These are phyloP conservation scores for Mimosa bimucronata DNA, from an alignment of 306 rosid genomes.

Conservation along the genomic window DNA sequence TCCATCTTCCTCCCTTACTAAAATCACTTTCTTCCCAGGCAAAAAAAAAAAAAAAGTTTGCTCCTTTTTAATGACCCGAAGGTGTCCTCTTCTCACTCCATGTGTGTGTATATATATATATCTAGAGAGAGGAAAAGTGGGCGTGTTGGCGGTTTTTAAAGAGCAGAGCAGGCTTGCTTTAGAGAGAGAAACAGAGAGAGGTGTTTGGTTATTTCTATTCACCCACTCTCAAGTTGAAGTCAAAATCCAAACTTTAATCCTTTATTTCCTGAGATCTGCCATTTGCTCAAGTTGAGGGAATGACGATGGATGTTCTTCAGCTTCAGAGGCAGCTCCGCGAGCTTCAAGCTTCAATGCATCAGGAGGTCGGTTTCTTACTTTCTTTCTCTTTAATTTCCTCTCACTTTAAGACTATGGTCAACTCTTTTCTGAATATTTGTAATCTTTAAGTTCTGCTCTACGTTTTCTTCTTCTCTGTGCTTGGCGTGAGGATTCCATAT, in stretches of 20 bases:
- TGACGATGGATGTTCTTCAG: constrained; percentile 22
- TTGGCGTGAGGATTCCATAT: neutral
- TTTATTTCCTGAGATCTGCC: constrained; percentile 1
- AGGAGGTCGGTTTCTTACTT: constrained; percentile 7
- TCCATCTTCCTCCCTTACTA: neutral
- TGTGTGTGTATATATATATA: neutral
- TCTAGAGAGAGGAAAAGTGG: neutral
- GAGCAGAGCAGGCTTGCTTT: neutral
- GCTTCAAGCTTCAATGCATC: constrained; percentile 15
- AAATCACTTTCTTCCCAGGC: neutral
- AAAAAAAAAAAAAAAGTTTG: neutral
- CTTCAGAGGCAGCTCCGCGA: constrained; percentile 24
- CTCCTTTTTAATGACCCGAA: neutral
- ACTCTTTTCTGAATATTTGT: neutral
- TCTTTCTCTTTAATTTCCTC: neutral
- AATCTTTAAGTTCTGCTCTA: neutral
- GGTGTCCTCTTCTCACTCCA: neutral
- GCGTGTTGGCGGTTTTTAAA: neutral
- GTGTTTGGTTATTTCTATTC: no score
- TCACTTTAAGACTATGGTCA: neutral
- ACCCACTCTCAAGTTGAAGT: neutral
- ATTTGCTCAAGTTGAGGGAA: neutral
- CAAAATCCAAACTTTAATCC: neutral
- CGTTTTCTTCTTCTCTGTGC: neutral
- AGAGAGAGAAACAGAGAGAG: neutral